phyloP scores from a whole-genome alignment of 2,329 filamentous ascomycete species.

The Talaromyces pinophilus region DNA sequence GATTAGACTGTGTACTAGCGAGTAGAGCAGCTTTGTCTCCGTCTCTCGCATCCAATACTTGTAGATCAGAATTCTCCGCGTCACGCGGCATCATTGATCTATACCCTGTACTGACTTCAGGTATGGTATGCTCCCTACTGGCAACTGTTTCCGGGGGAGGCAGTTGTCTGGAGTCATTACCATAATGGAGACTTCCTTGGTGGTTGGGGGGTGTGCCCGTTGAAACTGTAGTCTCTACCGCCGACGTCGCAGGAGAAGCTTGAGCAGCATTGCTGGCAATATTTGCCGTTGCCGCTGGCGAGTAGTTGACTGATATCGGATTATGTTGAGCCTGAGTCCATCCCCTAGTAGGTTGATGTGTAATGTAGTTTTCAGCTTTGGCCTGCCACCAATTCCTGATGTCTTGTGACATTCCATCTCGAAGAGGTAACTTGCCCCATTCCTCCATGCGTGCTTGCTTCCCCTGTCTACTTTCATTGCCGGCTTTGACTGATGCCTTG shows the following conservation, averaged over 20 bases:
- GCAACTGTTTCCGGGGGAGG: neutral
- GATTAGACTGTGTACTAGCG: neutral
- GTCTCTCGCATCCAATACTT: neutral
- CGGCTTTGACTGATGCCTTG: neutral
- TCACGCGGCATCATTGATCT: neutral
- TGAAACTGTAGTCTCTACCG: neutral
- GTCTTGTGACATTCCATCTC: neutral
- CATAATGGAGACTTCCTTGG: neutral
- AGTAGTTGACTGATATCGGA: neutral
- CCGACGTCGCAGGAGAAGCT: neutral
- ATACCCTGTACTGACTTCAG: neutral
- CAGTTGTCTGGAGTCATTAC: neutral
- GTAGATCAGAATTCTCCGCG: neutral
- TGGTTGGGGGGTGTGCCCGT: neutral
- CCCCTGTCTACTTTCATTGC: neutral
- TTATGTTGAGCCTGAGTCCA: neutral
- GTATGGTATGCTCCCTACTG: neutral
- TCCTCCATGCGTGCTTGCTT: slow-evolving; percentile 8
- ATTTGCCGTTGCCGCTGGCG: neutral
- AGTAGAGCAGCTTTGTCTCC: slow-evolving; percentile 2
- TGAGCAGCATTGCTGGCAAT: neutral
- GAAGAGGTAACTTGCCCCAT: slow-evolving; percentile 6
- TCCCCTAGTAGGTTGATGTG: neutral
- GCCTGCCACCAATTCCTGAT: neutral
- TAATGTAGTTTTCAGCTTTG: neutral